phyloP scores from a whole-genome alignment of 1,284 basidiomycete species.

The Ustilago sp. region DNA sequence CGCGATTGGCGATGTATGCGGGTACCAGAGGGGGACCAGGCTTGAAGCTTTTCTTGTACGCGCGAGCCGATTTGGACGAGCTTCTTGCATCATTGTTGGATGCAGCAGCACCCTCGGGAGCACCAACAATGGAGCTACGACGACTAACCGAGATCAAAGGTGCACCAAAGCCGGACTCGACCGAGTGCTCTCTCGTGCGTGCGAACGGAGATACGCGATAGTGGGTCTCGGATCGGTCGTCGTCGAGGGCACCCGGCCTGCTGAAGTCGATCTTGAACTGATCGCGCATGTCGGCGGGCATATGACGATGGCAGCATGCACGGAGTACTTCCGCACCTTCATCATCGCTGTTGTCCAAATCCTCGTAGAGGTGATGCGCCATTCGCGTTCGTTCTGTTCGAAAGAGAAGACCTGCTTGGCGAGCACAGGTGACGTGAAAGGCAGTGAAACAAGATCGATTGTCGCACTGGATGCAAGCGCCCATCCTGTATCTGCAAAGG shows the following conservation, averaged over 20 bases:
- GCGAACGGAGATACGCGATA: constrained; percentile 38
- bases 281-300: constrained; percentile 47
- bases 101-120: constrained; percentile 21
- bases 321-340: constrained; percentile 47
- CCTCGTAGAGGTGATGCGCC: constrained; percentile 50
- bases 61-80: constrained; percentile 72
- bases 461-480: constrained; percentile 97
- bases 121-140: constrained; percentile 39
- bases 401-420: constrained; percentile 70
- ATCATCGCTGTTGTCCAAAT: constrained; percentile 47
- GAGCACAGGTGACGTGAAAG: constrained; percentile 94
- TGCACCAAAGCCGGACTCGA: constrained; percentile 36
- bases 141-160: constrained; percentile 49
- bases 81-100: constrained; percentile 14
- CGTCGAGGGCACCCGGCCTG: constrained; percentile 24
- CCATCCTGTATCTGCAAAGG: constrained; percentile 82
- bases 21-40: constrained; percentile 74
- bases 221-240: constrained; percentile 39
- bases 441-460: constrained; percentile 91
- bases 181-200: constrained; percentile 48
- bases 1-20: constrained; percentile 75
- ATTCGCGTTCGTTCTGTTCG: constrained; percentile 54
- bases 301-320: constrained; percentile 66
- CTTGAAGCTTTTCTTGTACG: constrained; percentile 73
- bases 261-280: constrained; percentile 51